Evolutionary conservation across 345 rosid species (phyloP), one percentile per base, ranked within the genome.

Genomic region (Syzygium jambos): DNA sequence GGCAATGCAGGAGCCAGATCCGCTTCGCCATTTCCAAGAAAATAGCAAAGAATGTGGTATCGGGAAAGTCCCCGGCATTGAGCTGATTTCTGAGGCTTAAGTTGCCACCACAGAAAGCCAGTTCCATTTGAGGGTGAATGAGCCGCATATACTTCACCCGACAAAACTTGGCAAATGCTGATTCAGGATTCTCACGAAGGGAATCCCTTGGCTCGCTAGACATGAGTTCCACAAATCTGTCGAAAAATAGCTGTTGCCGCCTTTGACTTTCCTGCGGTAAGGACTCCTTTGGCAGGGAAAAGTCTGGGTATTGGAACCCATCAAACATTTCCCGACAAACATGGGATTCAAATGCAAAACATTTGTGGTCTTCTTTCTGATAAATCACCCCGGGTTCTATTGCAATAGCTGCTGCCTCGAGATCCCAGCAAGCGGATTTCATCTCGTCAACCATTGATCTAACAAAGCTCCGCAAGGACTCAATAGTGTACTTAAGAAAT

Each of bases 1-100:
- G 34, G 88, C 93, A 90, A 85, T 92, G 92, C 29, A 91, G 87
- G 29, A 91, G 88, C 93, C 93, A 92, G 7, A 90, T 87, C 77
- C 89, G 83, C 90, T 87, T 92, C 2, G 93, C 92, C 92, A 90
- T 88, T 87, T 90, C 91, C 3, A 88, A 82, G 78, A 91, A 92
- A 25, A 84, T n/a, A 16, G 34, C 54, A 46, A 91, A 91, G 85
- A 91, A 92, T 4, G 25, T 61, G 4, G 86, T 85, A 12, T 85
- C 89, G 1, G 93, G 93, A 38, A 89, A 88, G 27, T 61, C 77
- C 13, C 92, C 91, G 0, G 88, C 83, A 49, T 83, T 84, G 30
- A 91, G 78, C 1, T 78, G 55, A 21, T 52, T 84, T 55, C 93
- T 88, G 4, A 87, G 87, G 54, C 34, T 82, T 52, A 88, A 84